Conservation (phyloP, 2,329 filamentous ascomycete species). For the Paecilomyces sp. region DNA sequence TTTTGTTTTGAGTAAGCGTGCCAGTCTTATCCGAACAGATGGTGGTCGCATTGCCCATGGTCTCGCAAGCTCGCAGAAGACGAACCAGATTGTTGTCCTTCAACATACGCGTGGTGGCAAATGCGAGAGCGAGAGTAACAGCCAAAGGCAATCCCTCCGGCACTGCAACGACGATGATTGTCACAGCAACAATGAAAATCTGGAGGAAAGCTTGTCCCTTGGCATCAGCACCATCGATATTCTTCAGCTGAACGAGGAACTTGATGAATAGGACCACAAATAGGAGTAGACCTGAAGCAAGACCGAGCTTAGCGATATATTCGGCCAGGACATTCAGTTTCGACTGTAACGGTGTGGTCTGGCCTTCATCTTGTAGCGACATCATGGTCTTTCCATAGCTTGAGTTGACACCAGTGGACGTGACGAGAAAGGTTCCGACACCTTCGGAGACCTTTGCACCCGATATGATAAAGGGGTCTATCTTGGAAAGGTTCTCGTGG, state of each 20-base stretch:
- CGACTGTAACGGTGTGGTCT: slow-evolving; percentile 70
- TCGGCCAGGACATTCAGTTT: slow-evolving; percentile 72
- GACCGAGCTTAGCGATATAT: slow-evolving; percentile 70
- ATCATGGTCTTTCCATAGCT: slow-evolving; percentile 72
- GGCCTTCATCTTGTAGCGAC: slow-evolving; percentile 67
- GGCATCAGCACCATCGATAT: slow-evolving; percentile 39
- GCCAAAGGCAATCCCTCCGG: slow-evolving; percentile 56
- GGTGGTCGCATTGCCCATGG: slow-evolving; percentile 58
- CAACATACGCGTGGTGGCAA: slow-evolving; percentile 57
- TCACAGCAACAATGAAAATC: slow-evolving; percentile 53
- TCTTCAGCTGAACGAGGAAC: slow-evolving; percentile 57
- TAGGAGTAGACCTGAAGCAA: slow-evolving; percentile 64
- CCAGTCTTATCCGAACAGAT: slow-evolving; percentile 62
- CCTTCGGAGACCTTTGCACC: slow-evolving; percentile 72
- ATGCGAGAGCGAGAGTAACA: slow-evolving; percentile 55
- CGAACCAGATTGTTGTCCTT: slow-evolving; percentile 58
- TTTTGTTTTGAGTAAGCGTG: slow-evolving; percentile 58
- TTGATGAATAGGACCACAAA: slow-evolving; percentile 75
- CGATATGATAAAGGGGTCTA: slow-evolving; percentile 75
- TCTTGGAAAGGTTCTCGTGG: slow-evolving; percentile 53
- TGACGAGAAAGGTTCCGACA: slow-evolving; percentile 68
- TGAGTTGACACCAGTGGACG: slow-evolving; percentile 65
- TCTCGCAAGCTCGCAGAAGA: slow-evolving; percentile 53
- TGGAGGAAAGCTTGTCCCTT: slow-evolving; percentile 54
- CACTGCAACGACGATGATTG: slow-evolving; percentile 53